phyloP scores from a whole-genome alignment of 2,329 filamentous ascomycete genomes.

The Pseudogymnoascus sp. region DNA sequence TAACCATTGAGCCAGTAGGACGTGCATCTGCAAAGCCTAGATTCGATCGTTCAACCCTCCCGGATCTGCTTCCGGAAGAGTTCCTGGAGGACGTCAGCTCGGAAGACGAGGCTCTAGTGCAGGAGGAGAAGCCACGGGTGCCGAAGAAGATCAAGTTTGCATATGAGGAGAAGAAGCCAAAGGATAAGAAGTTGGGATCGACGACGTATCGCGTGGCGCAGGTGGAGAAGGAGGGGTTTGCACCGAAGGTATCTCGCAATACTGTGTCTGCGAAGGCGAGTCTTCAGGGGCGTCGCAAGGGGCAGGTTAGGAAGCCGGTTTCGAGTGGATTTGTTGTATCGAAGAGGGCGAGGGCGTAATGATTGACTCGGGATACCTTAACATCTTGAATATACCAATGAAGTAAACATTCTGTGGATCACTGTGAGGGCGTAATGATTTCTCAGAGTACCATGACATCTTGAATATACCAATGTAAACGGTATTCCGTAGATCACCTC shows the following conservation, averaged over 20 bases:
- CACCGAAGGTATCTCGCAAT: constrained; percentile 22
- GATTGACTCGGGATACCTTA: background rate
- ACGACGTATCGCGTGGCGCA: constrained; percentile 25
- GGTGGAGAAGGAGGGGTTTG: constrained; percentile 18
- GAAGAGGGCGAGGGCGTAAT: background rate
- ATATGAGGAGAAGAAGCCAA: constrained; percentile 22
- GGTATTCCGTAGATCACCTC: background rate
- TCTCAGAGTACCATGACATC: background rate
- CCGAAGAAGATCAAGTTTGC: constrained; percentile 25
- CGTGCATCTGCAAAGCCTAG: background rate
- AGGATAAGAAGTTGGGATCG: constrained; percentile 23
- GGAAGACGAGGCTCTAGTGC: background rate
- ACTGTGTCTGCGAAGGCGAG: constrained; percentile 22
- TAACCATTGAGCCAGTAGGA: background rate
- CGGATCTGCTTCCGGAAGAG: constrained; percentile 25
- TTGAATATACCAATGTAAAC: background rate
- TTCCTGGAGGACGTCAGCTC: constrained; percentile 24
- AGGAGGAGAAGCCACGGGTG: constrained; percentile 5
- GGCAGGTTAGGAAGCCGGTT: background rate
- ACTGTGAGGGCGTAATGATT: background rate
- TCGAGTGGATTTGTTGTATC: background rate
- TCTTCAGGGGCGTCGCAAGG: constrained; percentile 10
- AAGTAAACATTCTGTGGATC: background rate
- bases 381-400: constrained; percentile 1
- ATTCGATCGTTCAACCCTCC: constrained; percentile 16